Evolutionary conservation across 257 asterid species (phyloP), one percentile per base, ranked within the genome.

Genomic region (Catharanthus roseus): DNA sequence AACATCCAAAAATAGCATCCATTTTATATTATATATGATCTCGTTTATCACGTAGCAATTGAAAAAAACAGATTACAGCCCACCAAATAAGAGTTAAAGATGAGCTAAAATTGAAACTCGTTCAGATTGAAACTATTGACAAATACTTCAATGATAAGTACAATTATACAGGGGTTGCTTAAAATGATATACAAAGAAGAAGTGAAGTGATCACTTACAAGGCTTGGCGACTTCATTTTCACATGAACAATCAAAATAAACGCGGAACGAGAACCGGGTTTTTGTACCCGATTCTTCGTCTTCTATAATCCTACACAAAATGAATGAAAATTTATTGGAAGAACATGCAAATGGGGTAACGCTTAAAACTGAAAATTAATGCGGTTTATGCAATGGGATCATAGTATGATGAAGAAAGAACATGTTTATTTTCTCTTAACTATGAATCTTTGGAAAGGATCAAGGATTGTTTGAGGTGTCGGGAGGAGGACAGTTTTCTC

Each of bases 191-290:
- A 21, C 8, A 19, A 18, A 51, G 23, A 54, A 49, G 18, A 24
- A 19, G 44, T 39, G 18, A 19, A 19, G 24, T 16, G 29, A 45
- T 24, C 31, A 53, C 84, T 77, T 57, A 77, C 82, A 18, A 62
- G 56, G 53, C 38, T 19, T 54, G 75, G 67, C 0, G 70, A 18
- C 72, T 69, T 79, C 83, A 80, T 80, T 51, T 70, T 77, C 55
- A n/a, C 53, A 9, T 54, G 75, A 62, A 57, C 12, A 57, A 33
- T 74, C 73, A 49, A 19, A 19, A 7, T 0, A 56, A 67, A 26
- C 71, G 7, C 58, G 58, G 18, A 62, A 10, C 39, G 10, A 38
- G 19, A 34, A 10, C 47, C 1, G 29, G 63, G 8, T 56, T 56
- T 13, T 26, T 56, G 34, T 28, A 28, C 1, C 63, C 7, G 33